phyloP scores from a whole-genome alignment of 2,329 filamentous ascomycete species.

The Fusarium bactridioides region DNA sequence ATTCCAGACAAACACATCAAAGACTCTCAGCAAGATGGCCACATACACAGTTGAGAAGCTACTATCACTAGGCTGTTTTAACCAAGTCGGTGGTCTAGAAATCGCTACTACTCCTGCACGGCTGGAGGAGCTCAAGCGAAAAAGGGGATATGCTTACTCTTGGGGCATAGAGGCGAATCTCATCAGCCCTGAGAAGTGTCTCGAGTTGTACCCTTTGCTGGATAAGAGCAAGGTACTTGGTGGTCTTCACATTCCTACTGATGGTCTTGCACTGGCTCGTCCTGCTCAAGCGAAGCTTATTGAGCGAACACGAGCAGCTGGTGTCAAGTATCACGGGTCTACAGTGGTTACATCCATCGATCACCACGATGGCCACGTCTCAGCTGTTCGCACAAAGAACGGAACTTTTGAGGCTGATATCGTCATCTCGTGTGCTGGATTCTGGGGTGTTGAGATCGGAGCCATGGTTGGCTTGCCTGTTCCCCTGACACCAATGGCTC shows the following conservation, averaged over 20 bases:
- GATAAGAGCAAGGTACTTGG: slow-evolving; percentile 63
- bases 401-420: slow-evolving; percentile 65
- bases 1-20: slow-evolving; percentile 67
- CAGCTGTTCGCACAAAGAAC: slow-evolving; percentile 60
- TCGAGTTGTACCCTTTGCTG: slow-evolving; percentile 61
- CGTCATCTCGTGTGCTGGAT: slow-evolving; percentile 68
- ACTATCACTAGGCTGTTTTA: slow-evolving; percentile 65
- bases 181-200: slow-evolving; percentile 60
- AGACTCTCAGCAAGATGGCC: slow-evolving; percentile 65
- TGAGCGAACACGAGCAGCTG: slow-evolving; percentile 62
- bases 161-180: slow-evolving; percentile 67
- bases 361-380: slow-evolving; percentile 57
- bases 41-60: slow-evolving; percentile 70
- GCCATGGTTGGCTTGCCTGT: slow-evolving; percentile 66
- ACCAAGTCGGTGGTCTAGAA: slow-evolving; percentile 69
- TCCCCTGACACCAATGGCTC: slow-evolving; percentile 67
- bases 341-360: slow-evolving; percentile 68
- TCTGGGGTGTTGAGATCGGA: slow-evolving; percentile 72
- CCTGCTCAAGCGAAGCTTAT: slow-evolving; percentile 69
- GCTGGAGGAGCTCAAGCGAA: slow-evolving; percentile 68
- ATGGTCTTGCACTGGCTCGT: slow-evolving; percentile 68
- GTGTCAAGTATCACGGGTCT: slow-evolving; percentile 63
- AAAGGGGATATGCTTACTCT: slow-evolving; percentile 66
- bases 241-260: slow-evolving; percentile 66
- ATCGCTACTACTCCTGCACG: slow-evolving; percentile 67